Percentiles rank a stretch among this genome's conserved stretches.
Conservation (phyloP, 2,329 filamentous ascomycete genomes). For the Fusarium sp. region DNA sequence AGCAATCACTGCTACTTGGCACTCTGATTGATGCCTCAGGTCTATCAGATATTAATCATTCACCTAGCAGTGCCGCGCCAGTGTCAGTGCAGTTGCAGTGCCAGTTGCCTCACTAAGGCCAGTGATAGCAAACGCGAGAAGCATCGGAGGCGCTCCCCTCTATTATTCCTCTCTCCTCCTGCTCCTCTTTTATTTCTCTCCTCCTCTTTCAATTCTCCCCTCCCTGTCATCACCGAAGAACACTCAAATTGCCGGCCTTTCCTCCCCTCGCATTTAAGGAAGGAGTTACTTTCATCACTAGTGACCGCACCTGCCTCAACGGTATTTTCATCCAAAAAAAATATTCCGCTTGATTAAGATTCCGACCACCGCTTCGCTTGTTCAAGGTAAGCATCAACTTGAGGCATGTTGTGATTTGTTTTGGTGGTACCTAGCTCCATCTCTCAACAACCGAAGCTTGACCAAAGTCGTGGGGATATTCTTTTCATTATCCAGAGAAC, state of each 20-base stretch:
- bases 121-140: conserved; percentile 7
- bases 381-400: conserved; percentile 18
- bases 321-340: background rate
- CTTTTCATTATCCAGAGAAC: background rate
- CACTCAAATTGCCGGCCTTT: conserved; percentile 1
- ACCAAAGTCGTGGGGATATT: background rate
- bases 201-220: background rate
- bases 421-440: background rate
- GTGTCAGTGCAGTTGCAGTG: conserved; percentile 2
- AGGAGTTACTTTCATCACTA: conserved; percentile 13
- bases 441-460: background rate
- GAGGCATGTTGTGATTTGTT: background rate
- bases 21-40: background rate
- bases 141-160: background rate
- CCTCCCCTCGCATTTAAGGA: conserved; percentile 17
- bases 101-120: conserved; percentile 16
- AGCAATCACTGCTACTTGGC: conserved; percentile 7
- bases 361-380: conserved; percentile 5
- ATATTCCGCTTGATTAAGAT: background rate
- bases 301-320: background rate
- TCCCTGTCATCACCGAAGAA: conserved; percentile 2
- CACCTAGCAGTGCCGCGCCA: conserved; percentile 1
- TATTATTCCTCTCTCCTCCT: conserved; percentile 8
- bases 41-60: background rate
- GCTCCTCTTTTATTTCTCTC: background rate